Evolutionary conservation across 305 asterid species (phyloP).

Genomic region (Fraxinus paxiana): DNA sequence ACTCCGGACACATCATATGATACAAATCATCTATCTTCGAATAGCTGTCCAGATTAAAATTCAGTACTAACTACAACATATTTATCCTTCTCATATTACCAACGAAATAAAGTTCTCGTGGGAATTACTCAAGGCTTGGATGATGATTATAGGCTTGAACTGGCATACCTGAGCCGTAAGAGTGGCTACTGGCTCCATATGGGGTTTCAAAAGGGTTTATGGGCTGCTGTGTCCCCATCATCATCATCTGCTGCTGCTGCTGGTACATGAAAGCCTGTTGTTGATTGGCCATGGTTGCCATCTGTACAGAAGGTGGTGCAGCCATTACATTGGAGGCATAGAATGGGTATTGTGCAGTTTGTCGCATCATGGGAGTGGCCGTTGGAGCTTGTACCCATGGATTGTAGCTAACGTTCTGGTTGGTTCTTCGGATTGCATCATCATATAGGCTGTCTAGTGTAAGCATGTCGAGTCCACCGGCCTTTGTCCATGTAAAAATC

Average conservation of each 20-base stretch:
- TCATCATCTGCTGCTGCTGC: conserved; percentile 29
- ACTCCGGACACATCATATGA: conserved; percentile 26
- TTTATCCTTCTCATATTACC: not conserved
- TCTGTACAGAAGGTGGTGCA: conserved; percentile 36
- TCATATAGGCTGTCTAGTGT: conserved; percentile 51
- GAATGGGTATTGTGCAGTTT: conserved; percentile 36
- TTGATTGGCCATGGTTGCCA: conserved; percentile 41
- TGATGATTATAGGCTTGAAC: conserved; percentile 40
- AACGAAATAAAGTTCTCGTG: not conserved
- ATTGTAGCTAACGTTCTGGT: conserved; percentile 40
- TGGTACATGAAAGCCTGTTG: conserved; percentile 45
- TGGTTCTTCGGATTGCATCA: conserved; percentile 51
- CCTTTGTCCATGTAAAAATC: conserved; percentile 22
- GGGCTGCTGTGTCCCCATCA: conserved; percentile 29
- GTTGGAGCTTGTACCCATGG: conserved; percentile 44
- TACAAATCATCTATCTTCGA: conserved; percentile 28
- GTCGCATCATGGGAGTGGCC: conserved; percentile 27
- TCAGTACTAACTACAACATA: conserved; percentile 1
- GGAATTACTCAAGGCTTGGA: conserved; percentile 29
- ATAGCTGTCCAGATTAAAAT: conserved; percentile 20
- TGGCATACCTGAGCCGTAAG: conserved; percentile 36
- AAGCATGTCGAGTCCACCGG: conserved; percentile 48
- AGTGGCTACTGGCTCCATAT: conserved; percentile 32
- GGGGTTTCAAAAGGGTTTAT: conserved; percentile 41
- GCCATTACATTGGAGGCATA: conserved; percentile 35